Percentiles rank a stretch among this genome's conserved stretches.
phyloP scores from a whole-genome alignment of 2,329 filamentous ascomycete species.

The Thelonectria rubi region DNA sequence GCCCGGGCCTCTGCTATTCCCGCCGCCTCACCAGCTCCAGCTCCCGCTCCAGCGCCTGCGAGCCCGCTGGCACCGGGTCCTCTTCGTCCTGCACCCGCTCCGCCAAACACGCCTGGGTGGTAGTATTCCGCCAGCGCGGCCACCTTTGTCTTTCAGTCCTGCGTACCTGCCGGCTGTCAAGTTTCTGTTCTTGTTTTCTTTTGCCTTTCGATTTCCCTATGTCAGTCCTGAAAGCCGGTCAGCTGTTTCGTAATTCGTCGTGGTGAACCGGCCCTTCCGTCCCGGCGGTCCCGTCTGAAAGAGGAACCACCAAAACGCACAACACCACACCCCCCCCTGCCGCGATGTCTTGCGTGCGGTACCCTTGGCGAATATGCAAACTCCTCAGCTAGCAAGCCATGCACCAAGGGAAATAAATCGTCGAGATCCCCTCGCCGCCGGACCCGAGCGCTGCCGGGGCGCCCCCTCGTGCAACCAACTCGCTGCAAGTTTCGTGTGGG shows the following conservation, averaged over 20 bases:
- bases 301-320: no score
- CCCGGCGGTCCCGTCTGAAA: not conserved
- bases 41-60: not conserved
- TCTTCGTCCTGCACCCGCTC: constrained; percentile 25
- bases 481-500: constrained; percentile 1
- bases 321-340: not conserved
- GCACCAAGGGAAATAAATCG: not conserved
- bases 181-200: no score
- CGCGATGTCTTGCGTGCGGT: not conserved
- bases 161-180: constrained; percentile 5
- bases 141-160: constrained; percentile 6
- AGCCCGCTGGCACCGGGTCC: constrained; percentile 21
- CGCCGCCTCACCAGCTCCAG: not conserved
- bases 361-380: not conserved
- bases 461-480: no score
- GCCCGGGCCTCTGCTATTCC: constrained; percentile 3
- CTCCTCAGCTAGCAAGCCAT: not conserved
- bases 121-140: constrained; percentile 35
- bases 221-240: not conserved
- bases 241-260: not conserved
- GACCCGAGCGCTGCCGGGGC: constrained; percentile 8
- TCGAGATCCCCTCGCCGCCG: not conserved
- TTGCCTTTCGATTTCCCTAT: not conserved
- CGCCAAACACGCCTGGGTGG: constrained; percentile 28
- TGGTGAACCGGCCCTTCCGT: constrained; percentile 1